A percentile compares a stretch with the other conserved stretches of the same genome.
phyloP scores from a whole-genome alignment of 2,329 filamentous ascomycete genomes.

The Pseudodiploospora longispora region DNA sequence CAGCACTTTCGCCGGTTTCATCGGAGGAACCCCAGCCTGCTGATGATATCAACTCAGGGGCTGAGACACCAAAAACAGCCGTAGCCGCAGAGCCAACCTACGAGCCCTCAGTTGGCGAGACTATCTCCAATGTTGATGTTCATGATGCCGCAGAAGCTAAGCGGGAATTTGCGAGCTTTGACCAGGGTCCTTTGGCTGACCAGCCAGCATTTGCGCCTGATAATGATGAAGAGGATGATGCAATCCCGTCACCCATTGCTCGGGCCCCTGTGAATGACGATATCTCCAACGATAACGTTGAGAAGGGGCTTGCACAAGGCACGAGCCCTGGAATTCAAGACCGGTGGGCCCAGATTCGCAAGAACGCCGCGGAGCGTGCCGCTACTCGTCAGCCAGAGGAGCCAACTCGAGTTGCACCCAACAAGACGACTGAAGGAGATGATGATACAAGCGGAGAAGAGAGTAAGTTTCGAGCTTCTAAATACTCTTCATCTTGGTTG shows the following conservation, averaged over 20 bases:
- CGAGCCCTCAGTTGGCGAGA: constrained; percentile 20
- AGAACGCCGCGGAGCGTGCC: constrained; percentile 82
- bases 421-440: constrained; percentile 55
- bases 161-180: constrained; percentile 60
- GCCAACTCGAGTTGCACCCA: constrained; percentile 48
- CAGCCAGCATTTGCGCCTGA: constrained; percentile 76
- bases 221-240: constrained; percentile 38
- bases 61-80: neutral
- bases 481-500: neutral
- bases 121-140: constrained; percentile 52
- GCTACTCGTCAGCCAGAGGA: constrained; percentile 58
- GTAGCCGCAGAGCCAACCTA: constrained; percentile 13
- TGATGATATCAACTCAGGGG: neutral
- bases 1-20: too few relatives aligned
- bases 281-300: constrained; percentile 16
- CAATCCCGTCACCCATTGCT: constrained; percentile 46
- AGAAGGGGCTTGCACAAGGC: constrained; percentile 23
- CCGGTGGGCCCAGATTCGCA: constrained; percentile 91
- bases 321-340: constrained; percentile 46
- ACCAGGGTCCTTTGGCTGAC: constrained; percentile 80
- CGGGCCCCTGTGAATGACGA: constrained; percentile 16
- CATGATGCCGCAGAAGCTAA: constrained; percentile 51
- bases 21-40: neutral
- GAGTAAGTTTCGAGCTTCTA: constrained; percentile 53
- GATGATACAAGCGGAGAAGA: constrained; percentile 94